These are phyloP conservation scores for Kitagawia praeruptora DNA, from an alignment of 129 eudicot genomes.

Conservation along the genomic window DNA sequence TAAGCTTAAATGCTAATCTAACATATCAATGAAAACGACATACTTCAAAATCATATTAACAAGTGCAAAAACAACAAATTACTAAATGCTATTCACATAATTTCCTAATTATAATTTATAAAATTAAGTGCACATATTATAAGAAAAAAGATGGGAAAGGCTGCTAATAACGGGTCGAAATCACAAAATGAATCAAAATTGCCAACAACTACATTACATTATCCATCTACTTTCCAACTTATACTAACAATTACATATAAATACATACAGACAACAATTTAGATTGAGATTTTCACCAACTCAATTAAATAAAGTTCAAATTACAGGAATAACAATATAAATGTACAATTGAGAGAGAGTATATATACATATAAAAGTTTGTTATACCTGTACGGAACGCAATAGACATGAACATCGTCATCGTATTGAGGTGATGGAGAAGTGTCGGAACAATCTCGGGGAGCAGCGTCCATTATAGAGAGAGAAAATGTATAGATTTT, in stretches of 20 bases:
- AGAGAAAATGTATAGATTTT: slow-evolving; percentile 14
- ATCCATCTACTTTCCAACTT: neutral
- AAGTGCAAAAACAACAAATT: neutral
- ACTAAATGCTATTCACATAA: too few relatives aligned
- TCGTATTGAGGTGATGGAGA: slow-evolving; percentile 9
- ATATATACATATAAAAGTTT: neutral
- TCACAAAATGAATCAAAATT: neutral
- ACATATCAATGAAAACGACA: neutral
- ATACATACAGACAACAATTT: neutral
- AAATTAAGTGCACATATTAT: too few relatives aligned
- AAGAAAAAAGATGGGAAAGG: too few relatives aligned
- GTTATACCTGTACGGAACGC: slow-evolving; percentile 70
- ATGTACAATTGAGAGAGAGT: neutral
- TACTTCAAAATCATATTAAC: neutral
- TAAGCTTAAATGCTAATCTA: neutral
- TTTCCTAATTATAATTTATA: too few relatives aligned
- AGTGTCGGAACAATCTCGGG: slow-evolving; percentile 29
- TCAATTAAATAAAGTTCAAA: neutral
- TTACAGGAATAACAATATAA: neutral
- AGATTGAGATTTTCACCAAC: slow-evolving; percentile 1
- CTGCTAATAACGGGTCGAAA: neutral
- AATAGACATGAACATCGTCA: slow-evolving; percentile 59
- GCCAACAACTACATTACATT: neutral
- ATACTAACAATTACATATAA: neutral
- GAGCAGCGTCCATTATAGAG: slow-evolving; percentile 28